Evolutionary conservation across 2,329 filamentous ascomycete species (phyloP), one percentile per base, ranked within the genome.

Genomic region (Dothiorella sarmentorum): DNA sequence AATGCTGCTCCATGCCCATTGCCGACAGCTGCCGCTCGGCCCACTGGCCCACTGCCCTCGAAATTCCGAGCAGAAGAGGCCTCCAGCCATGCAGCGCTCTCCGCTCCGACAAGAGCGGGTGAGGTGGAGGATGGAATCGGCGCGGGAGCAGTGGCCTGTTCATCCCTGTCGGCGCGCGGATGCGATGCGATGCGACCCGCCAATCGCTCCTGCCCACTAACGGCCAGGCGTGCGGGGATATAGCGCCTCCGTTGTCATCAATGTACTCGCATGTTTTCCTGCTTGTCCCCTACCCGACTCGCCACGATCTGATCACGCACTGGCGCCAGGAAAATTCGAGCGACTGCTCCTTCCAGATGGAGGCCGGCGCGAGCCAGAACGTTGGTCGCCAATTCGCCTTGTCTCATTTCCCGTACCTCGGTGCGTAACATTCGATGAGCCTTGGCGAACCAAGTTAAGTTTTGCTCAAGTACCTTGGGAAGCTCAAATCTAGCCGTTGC

Each of bases 161-260:
- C 27, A 49, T 26, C 45, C 31, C 45, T 37, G 45, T 11, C 29
- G 49, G 49, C 33, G 15, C 24, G 24, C 49, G 33, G 22, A 45
- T 29, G 24, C 43, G 24, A 29, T 26, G 15, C 43, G 22, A 45
- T 29, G 24, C 43, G 24, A 29, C 43, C 24, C 43, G 22, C 49
- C 49, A 53, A 53, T 53, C 49, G 49, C 35, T 35, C 27, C 49
- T 18, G 35, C 35, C 35, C 45, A 52, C 47, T 52, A 26, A n/a
- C 47, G 27, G 10, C 13, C 15, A 15, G 17, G 47, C 20, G 49
- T 53, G 49, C 49, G 49, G 49, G 49, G 49, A 40, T 53, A 40
- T 53, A 40, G 49, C 24, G 49, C 35, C 22, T 33, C 49, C 49
- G 49, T 53, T 53, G 37, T 29, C n/a, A n/a, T n/a, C 49, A 24